These are phyloP conservation scores for Berberis vulgaris DNA, from an alignment of 164 flowering plant species.

Conservation along the genomic window DNA sequence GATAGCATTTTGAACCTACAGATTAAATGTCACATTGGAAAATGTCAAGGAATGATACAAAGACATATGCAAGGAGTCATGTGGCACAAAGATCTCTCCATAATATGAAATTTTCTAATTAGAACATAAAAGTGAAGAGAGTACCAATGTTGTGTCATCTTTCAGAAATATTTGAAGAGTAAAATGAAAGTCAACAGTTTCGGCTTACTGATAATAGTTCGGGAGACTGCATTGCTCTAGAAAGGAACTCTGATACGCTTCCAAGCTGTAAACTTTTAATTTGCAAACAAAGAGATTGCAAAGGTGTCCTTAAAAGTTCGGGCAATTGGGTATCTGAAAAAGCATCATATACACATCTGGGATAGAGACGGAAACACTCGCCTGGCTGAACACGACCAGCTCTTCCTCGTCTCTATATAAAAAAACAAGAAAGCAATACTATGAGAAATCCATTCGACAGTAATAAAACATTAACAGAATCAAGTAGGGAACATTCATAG, in stretches of 20 bases:
- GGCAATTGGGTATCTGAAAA: constrained; percentile 91
- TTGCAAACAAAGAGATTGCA: constrained; percentile 94
- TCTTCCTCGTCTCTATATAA: constrained; percentile 88
- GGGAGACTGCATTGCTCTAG: constrained; percentile 87
- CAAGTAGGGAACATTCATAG: no score
- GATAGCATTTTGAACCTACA: constrained; percentile 93
- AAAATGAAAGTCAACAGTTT: background rate
- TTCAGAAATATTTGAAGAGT: background rate
- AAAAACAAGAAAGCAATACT: constrained; percentile 1
- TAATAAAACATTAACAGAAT: background rate
- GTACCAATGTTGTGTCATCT: background rate
- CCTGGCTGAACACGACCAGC: constrained; percentile 99
- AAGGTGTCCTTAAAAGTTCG: constrained; percentile 89
- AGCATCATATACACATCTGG: constrained; percentile 82
- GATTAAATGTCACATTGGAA: constrained; percentile 1
- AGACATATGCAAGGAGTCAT: background rate
- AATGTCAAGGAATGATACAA: background rate
- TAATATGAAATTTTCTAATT: background rate
- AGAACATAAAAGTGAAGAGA: background rate
- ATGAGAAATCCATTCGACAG: background rate
- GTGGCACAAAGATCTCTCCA: background rate
- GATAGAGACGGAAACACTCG: constrained; percentile 91
- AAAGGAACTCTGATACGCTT: constrained; percentile 82
- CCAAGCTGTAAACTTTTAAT: constrained; percentile 91
- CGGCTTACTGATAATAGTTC: constrained; percentile 61